phyloP scores from a whole-genome alignment of 2,329 filamentous ascomycete species.

The Aspergillus fumigatiaffinis region DNA sequence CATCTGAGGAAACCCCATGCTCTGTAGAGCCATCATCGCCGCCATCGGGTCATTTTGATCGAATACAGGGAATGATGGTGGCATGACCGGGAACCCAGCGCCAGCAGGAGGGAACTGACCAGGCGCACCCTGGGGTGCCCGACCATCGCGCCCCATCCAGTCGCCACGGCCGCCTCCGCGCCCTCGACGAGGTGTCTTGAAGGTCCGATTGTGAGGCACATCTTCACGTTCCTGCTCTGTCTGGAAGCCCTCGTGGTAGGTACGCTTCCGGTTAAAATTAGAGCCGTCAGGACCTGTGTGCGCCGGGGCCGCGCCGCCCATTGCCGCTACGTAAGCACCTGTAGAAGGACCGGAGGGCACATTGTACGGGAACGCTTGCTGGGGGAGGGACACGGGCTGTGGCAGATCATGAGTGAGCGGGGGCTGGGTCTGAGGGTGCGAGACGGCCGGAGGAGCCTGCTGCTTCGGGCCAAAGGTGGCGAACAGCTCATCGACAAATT shows the following conservation, averaged over 20 bases:
- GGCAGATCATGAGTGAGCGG: constrained; percentile 21
- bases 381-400: constrained; percentile 15
- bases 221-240: constrained; percentile 42
- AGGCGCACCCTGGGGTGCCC: constrained; percentile 16
- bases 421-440: constrained; percentile 20
- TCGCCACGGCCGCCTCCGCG: constrained; percentile 44
- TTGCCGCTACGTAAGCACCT: constrained; percentile 18
- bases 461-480: constrained; percentile 47
- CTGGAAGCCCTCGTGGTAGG: constrained; percentile 49
- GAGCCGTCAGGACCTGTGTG: constrained; percentile 18
- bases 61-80: constrained; percentile 48
- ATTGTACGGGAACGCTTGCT: constrained; percentile 20
- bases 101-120: constrained; percentile 26
- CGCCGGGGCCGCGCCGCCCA: constrained; percentile 14
- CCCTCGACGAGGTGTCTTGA: constrained; percentile 43
- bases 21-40: constrained; percentile 51
- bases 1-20: constrained; percentile 50
- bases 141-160: constrained; percentile 31
- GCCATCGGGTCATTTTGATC: constrained; percentile 55
- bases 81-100: constrained; percentile 35
- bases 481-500: constrained; percentile 57
- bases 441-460: constrained; percentile 20
- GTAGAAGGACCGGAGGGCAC: constrained; percentile 19
- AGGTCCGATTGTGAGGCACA: constrained; percentile 43
- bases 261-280: constrained; percentile 48